These are phyloP conservation scores for Dryas integrifolia DNA, from an alignment of 331 rosid species.

Conservation along the genomic window DNA sequence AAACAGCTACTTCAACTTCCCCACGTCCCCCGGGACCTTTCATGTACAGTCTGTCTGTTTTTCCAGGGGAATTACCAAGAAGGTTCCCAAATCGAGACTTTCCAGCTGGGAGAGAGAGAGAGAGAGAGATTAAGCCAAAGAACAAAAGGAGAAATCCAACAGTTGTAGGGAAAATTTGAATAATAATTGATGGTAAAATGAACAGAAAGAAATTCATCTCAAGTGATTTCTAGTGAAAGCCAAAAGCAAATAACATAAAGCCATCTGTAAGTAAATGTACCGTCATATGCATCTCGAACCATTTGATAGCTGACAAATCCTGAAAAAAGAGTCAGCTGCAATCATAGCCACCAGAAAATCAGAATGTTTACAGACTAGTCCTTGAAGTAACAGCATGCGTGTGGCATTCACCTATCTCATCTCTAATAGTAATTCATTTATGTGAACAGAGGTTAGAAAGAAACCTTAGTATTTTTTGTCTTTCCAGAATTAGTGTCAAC, in stretches of 20 bases:
- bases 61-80: constrained; percentile 62
- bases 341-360: constrained; percentile 35
- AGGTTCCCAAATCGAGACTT: constrained; percentile 89
- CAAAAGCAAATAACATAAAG: constrained; percentile 13
- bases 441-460: constrained; percentile 20
- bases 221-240: neutral
- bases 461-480: constrained; percentile 67
- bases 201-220: neutral
- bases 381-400: constrained; percentile 12
- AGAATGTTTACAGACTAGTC: constrained; percentile 32
- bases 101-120: constrained; percentile 52
- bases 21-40: constrained; percentile 99
- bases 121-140: neutral
- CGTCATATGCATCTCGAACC: constrained; percentile 99
- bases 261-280: constrained; percentile 37
- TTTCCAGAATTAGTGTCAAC: constrained; percentile 35
- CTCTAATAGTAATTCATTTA: constrained; percentile 6
- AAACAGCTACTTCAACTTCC: constrained; percentile 99
- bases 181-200: neutral
- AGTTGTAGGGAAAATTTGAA: neutral
- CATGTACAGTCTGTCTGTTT: constrained; percentile 92
- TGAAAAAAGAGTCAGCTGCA: constrained; percentile 95
- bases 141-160: neutral
- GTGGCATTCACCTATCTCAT: constrained; percentile 6
- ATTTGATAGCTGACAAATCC: constrained; percentile 99